Evolutionary conservation across 495 filamentous ascomycete species (phyloP).

Genomic region (Annulohypoxylon bovei): DNA sequence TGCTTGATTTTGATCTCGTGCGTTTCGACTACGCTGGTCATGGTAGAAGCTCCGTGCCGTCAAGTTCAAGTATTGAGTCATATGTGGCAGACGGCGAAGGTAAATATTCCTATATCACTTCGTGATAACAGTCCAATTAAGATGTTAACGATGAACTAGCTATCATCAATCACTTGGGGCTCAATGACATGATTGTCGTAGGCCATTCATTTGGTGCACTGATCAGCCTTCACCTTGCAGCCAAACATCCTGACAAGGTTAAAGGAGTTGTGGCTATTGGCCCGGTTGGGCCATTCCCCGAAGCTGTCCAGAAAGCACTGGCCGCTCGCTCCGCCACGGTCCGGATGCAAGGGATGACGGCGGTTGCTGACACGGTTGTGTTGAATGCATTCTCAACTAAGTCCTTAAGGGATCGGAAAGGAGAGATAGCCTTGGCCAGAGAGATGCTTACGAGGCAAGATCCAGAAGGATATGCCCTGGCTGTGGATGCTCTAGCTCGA

Average conservation of each 20-base stretch:
- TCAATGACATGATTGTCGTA: not conserved
- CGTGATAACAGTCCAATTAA: too few relatives aligned
- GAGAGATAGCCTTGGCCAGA: conserved; percentile 5
- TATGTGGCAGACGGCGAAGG: conserved; percentile 20
- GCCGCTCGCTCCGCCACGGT: not conserved
- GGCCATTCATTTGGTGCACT: not conserved
- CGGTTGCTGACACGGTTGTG: not conserved
- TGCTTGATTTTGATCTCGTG: conserved; percentile 11
- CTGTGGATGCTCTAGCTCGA: conserved; percentile 3
- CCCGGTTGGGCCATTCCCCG: not conserved
- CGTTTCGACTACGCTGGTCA: conserved; percentile 21
- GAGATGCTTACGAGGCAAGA: conserved; percentile 22
- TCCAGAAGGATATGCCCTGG: conserved; percentile 7
- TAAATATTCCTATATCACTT: not conserved
- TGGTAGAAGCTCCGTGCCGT: conserved; percentile 9
- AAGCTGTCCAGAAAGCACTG: not conserved
- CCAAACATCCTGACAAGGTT: not conserved
- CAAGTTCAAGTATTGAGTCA: conserved; percentile 5
- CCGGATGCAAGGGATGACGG: not conserved
- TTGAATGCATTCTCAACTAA: conserved; percentile 14
- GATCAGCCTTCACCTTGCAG: conserved; percentile 1
- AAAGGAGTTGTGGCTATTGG: not conserved
- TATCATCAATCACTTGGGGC: not conserved
- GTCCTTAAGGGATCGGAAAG: conserved; percentile 1
- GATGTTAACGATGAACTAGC: not conserved